Evolutionary conservation across 176 grass and related monocot species (phyloP).

Genomic region (Avena sativa): DNA sequence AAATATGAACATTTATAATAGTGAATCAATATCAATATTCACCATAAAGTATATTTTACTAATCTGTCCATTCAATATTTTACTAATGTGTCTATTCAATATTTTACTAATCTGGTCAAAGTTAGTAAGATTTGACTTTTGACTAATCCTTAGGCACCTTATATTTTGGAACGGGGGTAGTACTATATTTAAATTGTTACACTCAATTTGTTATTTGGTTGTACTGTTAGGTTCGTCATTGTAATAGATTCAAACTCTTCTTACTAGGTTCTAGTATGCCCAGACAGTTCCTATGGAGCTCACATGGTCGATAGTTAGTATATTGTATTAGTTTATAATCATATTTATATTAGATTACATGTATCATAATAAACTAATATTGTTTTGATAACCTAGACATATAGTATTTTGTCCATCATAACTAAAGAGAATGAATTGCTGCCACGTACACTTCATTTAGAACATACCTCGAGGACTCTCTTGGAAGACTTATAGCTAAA

Average conservation of each 20-base stretch:
- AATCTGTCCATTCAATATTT: too few species aligned
- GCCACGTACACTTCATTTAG: not conserved
- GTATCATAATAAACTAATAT: constrained; percentile 14
- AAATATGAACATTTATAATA: too few species aligned
- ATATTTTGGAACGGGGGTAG: too few species aligned
- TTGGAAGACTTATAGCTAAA: constrained; percentile 87
- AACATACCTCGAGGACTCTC: constrained; percentile 82
- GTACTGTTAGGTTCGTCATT: not conserved
- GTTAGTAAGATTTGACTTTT: too few species aligned
- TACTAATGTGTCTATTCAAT: too few species aligned
- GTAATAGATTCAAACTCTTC: not conserved
- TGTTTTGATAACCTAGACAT: not conserved
- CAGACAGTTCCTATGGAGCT: not conserved
- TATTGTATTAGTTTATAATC: not conserved
- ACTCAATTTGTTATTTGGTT: not conserved
- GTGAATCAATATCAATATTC: too few species aligned
- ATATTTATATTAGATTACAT: not conserved
- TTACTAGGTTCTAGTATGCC: not conserved
- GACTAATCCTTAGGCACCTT: too few species aligned
- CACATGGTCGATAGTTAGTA: not conserved
- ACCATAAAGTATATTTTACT: too few species aligned
- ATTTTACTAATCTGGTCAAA: too few species aligned
- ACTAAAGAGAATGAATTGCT: not conserved
- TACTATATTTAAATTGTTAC: too few species aligned
- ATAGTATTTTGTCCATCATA: not conserved